phyloP scores from a whole-genome alignment of 176 grass and related monocot genomes.

The Avena sativa region DNA sequence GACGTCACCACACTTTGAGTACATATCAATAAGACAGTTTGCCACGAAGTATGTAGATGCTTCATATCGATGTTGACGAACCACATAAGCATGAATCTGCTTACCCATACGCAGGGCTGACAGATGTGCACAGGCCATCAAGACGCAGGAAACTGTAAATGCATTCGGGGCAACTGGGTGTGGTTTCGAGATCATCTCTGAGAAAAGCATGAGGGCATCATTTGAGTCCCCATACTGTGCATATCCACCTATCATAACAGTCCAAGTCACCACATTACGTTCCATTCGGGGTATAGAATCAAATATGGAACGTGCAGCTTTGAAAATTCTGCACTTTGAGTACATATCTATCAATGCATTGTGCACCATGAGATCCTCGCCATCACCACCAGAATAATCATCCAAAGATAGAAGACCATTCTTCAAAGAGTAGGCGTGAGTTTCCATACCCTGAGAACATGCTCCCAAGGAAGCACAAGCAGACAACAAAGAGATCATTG shows the following conservation, averaged over 20 bases:
- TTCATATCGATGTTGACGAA: slow-evolving; percentile 47
- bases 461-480: slow-evolving; percentile 81
- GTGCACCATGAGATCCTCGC: slow-evolving; percentile 74
- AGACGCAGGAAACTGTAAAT: slow-evolving; percentile 74
- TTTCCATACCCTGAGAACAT: slow-evolving; percentile 72
- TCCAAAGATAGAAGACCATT: slow-evolving; percentile 57
- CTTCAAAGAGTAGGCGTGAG: slow-evolving; percentile 82
- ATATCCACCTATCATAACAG: slow-evolving; percentile 92
- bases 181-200: slow-evolving; percentile 60
- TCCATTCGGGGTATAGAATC: slow-evolving; percentile 58
- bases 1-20: slow-evolving; percentile 78
- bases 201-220: slow-evolving; percentile 72
- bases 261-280: slow-evolving; percentile 87
- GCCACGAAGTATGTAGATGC: slow-evolving; percentile 57
- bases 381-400: slow-evolving; percentile 46
- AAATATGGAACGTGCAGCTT: slow-evolving; percentile 64
- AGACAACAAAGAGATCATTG: slow-evolving; percentile 80
- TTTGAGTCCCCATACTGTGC: slow-evolving; percentile 80
- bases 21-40: slow-evolving; percentile 93
- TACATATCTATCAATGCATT: slow-evolving; percentile 95
- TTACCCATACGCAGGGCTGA: slow-evolving; percentile 70
- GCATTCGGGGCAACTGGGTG: slow-evolving; percentile 62
- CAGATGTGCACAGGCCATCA: slow-evolving; percentile 90
- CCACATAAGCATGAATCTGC: slow-evolving; percentile 82
- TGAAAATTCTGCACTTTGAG: slow-evolving; percentile 81